Evolutionary conservation across 2,329 filamentous ascomycete genomes (phyloP), one percentile per base, ranked within the genome.

Genomic region (Tothia fuscella): DNA sequence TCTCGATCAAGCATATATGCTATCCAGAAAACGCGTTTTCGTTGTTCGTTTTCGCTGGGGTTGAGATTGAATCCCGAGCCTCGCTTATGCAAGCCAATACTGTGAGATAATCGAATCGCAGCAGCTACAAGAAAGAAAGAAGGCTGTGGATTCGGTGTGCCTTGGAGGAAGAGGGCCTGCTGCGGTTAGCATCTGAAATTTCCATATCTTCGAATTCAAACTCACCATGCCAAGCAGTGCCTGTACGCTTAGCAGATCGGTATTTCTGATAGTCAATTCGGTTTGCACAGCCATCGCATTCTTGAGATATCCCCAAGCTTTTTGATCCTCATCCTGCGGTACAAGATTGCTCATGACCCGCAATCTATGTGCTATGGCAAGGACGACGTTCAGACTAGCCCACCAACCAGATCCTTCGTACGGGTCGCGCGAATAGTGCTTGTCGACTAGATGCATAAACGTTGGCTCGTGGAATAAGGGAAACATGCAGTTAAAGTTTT

Each of bases 401-500:
- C 91, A 98, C 91, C 91, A 98, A 3, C 91, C 91, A 5, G 87
- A 93, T 21, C 89, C 88, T 57, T 93, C 80, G 50, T 95, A 96
- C 1, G 89, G 89, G 50, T 96, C 84, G 38, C 78, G 68, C 1
- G 87, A 93, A 61, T 96, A 98, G 57, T 96, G 89, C 51, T 82
- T 78, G 55, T 96, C 87, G 24, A 95, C 87, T 4, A 96, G 70
- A 56, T 95, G 88, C 86, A 96, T 96, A 56, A 98, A 98, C 0
- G 91, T 96, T 1, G 89, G 88, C 59, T 95, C 88, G 60, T 98
- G 91, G 55, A 94, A 98, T 3, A 98, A 70, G 5, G 91, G 91
- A 56, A 96, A 94, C 75, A 96, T 89, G 75, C 86, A 91, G 66
- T 98, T 98, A 71, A 98, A 96, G 63, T 95, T 95, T 55, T 93